Base-by-base conservation (phyloP, 169 alveolate species). In the Eimeria praecox region DNA sequence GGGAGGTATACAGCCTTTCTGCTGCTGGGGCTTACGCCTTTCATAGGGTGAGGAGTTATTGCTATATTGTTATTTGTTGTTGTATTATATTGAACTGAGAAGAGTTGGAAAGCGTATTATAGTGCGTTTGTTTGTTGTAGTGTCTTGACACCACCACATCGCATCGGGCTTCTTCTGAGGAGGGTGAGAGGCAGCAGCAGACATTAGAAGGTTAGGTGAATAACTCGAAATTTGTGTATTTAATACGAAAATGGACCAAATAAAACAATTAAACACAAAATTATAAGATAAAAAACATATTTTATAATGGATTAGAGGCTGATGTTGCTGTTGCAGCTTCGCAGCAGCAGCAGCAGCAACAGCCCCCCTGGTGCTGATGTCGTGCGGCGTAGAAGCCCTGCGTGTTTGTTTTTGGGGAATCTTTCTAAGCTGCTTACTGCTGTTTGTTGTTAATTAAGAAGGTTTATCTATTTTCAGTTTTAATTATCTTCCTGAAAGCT, bases 381-480 rank as follows among this genome's bases (percentile, higher is more conserved):
- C 38, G 78, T 66, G 78, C 78, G 62, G 62, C 30, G 42, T 66
- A 33, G 38, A 66, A 66, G 78, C 78, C 78, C 78, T 66, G 38
- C 38, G 78, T 66, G 62, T 12, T 12, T 52, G 9, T 12, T 12
- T 52, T 66, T 27, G 38, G 78, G 16, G 78, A 9, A 20, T 66
- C 24, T 66, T 12, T 18, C 78, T 18, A 12, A 20, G 78, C 46
- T 10, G 86, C 27, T 75, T 75, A 30, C 27, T 27, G 52, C 56
- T 35, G 35, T 52, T 24, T n/a, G 12, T 75, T 75, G 86, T 10
- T 33, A 52, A n/a, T n/a, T 75, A 16, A 16, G 9, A n/a, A 16
- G 86, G 86, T 75, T 44, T 75, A 52, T 52, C 10, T 75, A 27
- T 20, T 75, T 35, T 40, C 54, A 16, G 86, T 75, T 75, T 75